These are phyloP conservation scores for Cupressus sempervirens DNA, from an alignment of 75 land plant species.

Conservation along the genomic window DNA sequence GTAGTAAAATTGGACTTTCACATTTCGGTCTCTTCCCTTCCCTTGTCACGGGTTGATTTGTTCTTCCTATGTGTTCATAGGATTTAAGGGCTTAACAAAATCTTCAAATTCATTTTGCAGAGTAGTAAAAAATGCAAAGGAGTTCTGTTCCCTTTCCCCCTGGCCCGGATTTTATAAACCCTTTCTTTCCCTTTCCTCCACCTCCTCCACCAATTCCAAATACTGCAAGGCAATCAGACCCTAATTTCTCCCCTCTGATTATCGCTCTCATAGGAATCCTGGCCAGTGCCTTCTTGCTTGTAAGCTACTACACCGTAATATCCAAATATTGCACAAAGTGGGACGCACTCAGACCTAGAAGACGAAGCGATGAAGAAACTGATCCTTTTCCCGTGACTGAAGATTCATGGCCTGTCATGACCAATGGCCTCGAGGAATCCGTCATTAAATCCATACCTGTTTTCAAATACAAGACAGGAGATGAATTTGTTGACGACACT, in stretches of 20 bases:
- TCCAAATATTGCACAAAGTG: constrained; percentile 46
- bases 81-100: not conserved
- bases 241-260: constrained; percentile 54
- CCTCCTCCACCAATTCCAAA: constrained; percentile 19
- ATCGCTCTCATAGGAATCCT: constrained; percentile 67
- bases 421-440: not conserved
- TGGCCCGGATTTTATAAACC: not conserved
- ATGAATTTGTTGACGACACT: not conserved
- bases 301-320: constrained; percentile 62
- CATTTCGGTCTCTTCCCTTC: not conserved
- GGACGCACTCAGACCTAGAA: not conserved
- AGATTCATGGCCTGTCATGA: constrained; percentile 5
- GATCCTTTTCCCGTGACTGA: constrained; percentile 2
- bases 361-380: not conserved
- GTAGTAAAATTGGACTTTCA: not conserved
- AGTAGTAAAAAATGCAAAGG: not conserved
- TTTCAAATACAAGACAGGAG: constrained; percentile 8
- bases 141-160: not conserved
- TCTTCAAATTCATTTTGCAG: not conserved
- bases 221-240: constrained; percentile 4
- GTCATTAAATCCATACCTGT: constrained; percentile 8
- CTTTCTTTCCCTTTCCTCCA: constrained; percentile 9
- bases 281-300: constrained; percentile 60
- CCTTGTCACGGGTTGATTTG: not conserved
- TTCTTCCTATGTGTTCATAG: not conserved